These are phyloP conservation scores for Mycena sanguinolenta DNA, from an alignment of 768 basidiomycete genomes.

Conservation along the genomic window DNA sequence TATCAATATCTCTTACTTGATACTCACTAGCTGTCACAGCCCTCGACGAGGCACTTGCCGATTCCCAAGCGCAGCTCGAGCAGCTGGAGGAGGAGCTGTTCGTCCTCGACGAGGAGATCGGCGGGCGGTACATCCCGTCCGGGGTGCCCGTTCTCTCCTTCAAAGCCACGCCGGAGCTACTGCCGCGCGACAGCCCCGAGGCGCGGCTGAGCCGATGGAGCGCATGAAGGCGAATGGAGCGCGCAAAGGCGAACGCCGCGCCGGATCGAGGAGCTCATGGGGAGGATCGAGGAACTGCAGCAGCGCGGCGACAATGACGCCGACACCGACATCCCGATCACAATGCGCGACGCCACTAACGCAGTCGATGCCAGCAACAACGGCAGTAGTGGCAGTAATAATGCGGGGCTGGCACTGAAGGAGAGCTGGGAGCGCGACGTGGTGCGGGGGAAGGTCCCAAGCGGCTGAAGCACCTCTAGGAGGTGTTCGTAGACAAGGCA, in stretches of 20 bases:
- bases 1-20: not conserved
- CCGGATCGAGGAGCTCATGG: constrained; percentile 68
- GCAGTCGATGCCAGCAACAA: too few species aligned
- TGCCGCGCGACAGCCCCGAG: constrained; percentile 70
- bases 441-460: constrained; percentile 76
- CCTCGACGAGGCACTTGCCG: constrained; percentile 55
- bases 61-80: constrained; percentile 61
- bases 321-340: too few species aligned
- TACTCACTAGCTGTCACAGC: constrained; percentile 47
- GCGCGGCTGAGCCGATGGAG: constrained; percentile 78
- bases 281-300: too few species aligned
- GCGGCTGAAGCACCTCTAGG: constrained; percentile 72
- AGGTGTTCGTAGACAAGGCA: constrained; percentile 86
- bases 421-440: constrained; percentile 86
- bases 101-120: constrained; percentile 81
- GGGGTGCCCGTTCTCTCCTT: constrained; percentile 78
- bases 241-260: constrained; percentile 83
- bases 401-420: constrained; percentile 73
- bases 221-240: constrained; percentile 83
- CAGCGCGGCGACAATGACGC: too few species aligned
- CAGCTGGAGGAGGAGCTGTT: constrained; percentile 83
- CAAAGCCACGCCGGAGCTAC: constrained; percentile 84
- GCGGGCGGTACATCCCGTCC: constrained; percentile 81
- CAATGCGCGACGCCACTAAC: not conserved
- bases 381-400: too few species aligned